These are phyloP conservation scores for Nicotiana undulata DNA, from an alignment of 257 asterid species.

Conservation along the genomic window DNA sequence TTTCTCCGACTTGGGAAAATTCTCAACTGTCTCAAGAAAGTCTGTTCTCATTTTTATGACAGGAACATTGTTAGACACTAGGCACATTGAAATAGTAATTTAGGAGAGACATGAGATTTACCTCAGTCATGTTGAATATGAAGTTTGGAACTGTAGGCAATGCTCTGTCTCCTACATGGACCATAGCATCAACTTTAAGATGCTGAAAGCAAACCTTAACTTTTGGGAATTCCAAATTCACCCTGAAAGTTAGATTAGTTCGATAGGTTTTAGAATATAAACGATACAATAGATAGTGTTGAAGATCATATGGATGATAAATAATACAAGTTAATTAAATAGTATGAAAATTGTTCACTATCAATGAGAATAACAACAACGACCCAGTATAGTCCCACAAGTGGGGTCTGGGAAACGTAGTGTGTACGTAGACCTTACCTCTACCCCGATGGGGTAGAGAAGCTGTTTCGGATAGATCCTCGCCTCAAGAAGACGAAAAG, in stretches of 20 bases:
- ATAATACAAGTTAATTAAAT: neutral
- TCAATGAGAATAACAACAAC: neutral
- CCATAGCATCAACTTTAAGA: conserved; percentile 56
- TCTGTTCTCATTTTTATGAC: conserved; percentile 22
- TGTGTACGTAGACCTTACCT: no score
- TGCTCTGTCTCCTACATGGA: conserved; percentile 68
- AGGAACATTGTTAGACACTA: conserved; percentile 18
- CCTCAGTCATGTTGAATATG: conserved; percentile 66
- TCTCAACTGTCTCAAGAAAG: conserved; percentile 50
- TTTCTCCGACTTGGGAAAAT: conserved; percentile 44
- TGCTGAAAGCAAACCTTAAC: conserved; percentile 61
- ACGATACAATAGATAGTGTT: neutral
- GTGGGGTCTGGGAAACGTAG: no score
- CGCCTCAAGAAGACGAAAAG: no score
- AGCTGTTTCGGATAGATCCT: no score
- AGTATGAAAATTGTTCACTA: neutral
- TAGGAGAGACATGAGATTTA: conserved; percentile 9
- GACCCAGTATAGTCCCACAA: no score
- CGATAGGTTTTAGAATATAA: neutral
- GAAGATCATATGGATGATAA: neutral
- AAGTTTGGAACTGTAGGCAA: conserved; percentile 74
- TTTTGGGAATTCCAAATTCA: conserved; percentile 53
- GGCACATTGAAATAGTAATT: neutral
- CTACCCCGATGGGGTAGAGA: no score
- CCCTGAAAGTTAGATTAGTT: conserved; percentile 25